Conservation (phyloP, 768 basidiomycete species). For the Agrocybe chaxingu region DNA sequence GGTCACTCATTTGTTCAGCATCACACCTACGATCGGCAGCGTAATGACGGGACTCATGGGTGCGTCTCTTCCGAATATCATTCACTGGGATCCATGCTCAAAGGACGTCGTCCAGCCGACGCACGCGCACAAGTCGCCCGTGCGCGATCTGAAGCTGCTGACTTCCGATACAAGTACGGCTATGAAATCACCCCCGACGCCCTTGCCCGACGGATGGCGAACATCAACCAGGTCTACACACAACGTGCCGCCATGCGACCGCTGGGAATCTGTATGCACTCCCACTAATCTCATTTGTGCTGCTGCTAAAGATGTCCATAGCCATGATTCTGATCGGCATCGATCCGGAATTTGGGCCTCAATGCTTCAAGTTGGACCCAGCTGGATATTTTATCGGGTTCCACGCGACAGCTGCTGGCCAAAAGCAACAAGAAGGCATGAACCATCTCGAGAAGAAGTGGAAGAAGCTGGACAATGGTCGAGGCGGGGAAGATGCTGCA, state of each 20-base stretch:
- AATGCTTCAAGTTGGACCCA: conserved; percentile 96
- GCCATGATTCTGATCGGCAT: conserved; percentile 96
- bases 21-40: conserved; percentile 95
- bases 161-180: conserved; percentile 94
- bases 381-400: conserved; percentile 99
- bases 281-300: not conserved
- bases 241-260: conserved; percentile 97
- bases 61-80: conserved; percentile 28
- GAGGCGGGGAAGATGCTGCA: conserved; percentile 75
- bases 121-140: conserved; percentile 85
- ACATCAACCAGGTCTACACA: conserved; percentile 99
- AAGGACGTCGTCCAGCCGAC: conserved; percentile 59
- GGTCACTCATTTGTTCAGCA: conserved; percentile 92
- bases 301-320: conserved; percentile 25
- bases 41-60: conserved; percentile 98
- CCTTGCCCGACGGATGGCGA: conserved; percentile 91
- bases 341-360: conserved; percentile 91
- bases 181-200: conserved; percentile 98
- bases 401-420: conserved; percentile 93
- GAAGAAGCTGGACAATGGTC: conserved; percentile 87
- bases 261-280: conserved; percentile 80
- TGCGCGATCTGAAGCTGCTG: conserved; percentile 84
- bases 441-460: conserved; percentile 98
- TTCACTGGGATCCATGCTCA: conserved; percentile 1
- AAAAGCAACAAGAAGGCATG: conserved; percentile 98